A percentile compares a stretch with the other conserved stretches of the same genome.
Evolutionary conservation across 192 early-diverging fungal genomes (phyloP).

Genomic region (Allomyces arbusculus): DNA sequence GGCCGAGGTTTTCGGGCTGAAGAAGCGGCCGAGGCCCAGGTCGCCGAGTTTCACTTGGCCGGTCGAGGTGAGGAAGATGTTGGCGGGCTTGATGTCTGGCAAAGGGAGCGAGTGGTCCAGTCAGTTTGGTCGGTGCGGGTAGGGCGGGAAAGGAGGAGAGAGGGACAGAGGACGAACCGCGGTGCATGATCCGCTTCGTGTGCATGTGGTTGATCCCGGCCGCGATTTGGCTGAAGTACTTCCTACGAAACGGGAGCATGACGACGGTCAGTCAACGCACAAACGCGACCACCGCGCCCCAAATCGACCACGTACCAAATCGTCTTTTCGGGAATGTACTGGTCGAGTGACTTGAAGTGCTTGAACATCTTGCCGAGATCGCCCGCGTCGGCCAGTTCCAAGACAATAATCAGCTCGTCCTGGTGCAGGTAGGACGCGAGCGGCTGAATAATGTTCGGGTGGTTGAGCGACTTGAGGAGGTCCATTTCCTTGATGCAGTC

Average conservation of each 20-base stretch:
- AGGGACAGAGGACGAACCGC: not conserved
- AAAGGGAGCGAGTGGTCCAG: too few relatives aligned
- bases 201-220: conserved; percentile 5
- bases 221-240: conserved; percentile 4
- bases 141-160: too few relatives aligned
- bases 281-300: too few relatives aligned
- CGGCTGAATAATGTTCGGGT: conserved; percentile 1
- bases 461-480: conserved; percentile 4
- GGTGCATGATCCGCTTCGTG: conserved; percentile 3
- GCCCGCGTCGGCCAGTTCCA: conserved; percentile 7
- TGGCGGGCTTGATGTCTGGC: conserved; percentile 6
- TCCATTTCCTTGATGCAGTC: conserved; percentile 9
- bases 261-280: too few relatives aligned
- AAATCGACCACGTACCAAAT: not conserved
- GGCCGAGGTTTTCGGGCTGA: not conserved
- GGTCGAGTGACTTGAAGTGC: conserved; percentile 4
- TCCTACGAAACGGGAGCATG: not conserved
- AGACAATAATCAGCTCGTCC: conserved; percentile 5
- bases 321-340: conserved; percentile 3
- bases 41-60: conserved; percentile 6
- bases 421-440: conserved; percentile 2
- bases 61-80: conserved; percentile 3
- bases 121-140: too few relatives aligned
- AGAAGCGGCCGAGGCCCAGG: conserved; percentile 5
- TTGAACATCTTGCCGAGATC: conserved; percentile 5